Evolutionary conservation across 179 eudicot genomes (phyloP).

Genomic region (Spinacia oleracea): DNA sequence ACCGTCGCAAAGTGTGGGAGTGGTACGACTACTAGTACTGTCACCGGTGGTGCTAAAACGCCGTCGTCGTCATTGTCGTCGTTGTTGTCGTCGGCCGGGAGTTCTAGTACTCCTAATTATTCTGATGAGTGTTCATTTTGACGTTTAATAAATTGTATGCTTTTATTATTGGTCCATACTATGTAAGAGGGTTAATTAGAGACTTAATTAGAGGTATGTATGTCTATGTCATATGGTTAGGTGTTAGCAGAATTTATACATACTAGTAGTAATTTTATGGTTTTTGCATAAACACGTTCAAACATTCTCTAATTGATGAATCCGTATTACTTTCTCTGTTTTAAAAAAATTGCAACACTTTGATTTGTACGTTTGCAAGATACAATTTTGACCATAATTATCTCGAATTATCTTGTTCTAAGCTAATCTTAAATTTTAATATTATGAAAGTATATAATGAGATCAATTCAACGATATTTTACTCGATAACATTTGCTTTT

Average conservation of each 20-base stretch:
- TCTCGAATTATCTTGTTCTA: too few species aligned
- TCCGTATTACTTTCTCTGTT: too few species aligned
- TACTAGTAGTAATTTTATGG: not conserved
- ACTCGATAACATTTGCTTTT: too few species aligned
- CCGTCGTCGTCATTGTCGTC: not conserved
- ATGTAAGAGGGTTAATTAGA: not conserved
- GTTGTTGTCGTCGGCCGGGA: constrained; percentile 24
- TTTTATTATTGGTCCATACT: not conserved
- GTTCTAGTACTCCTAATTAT: constrained; percentile 13
- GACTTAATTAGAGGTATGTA: not conserved
- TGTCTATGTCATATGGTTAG: not conserved
- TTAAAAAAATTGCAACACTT: too few species aligned
- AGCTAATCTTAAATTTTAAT: too few species aligned
- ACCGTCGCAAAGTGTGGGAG: constrained; percentile 62
- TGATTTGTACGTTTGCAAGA: too few species aligned
- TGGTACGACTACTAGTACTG: constrained; percentile 22
- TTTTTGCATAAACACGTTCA: not conserved
- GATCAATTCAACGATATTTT: too few species aligned
- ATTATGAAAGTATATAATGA: too few species aligned
- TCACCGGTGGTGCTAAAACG: constrained; percentile 9
- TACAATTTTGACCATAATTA: too few species aligned
- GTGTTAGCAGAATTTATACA: not conserved
- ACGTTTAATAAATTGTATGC: not conserved
- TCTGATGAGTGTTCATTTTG: constrained; percentile 15
- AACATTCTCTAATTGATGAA: too few species aligned